A percentile compares a stretch with the other conserved stretches of the same genome.
Evolutionary conservation across 2,329 filamentous ascomycete species (phyloP).

Genomic region (Colletotrichum filicis): DNA sequence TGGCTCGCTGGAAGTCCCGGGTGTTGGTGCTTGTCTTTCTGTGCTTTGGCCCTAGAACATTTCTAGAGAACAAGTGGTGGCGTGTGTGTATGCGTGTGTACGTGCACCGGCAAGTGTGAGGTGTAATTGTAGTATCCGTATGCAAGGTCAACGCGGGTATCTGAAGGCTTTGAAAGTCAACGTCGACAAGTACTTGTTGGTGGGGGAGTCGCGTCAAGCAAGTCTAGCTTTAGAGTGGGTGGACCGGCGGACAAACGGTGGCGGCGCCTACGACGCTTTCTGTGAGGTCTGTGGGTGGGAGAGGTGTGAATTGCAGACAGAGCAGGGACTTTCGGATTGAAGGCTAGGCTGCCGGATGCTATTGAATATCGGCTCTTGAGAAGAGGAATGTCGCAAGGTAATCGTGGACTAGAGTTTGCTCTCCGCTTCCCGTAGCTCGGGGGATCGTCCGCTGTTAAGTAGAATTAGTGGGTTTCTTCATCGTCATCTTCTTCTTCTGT

Average conservation of each 20-base stretch:
- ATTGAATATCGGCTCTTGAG: neutral
- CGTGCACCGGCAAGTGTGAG: neutral
- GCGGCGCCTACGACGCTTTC: neutral
- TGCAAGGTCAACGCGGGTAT: neutral
- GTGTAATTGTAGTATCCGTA: neutral
- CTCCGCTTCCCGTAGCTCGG: slow-evolving; percentile 3
- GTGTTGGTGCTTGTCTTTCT: neutral
- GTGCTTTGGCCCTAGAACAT: neutral
- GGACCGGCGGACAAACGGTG: neutral
- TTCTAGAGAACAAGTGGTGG: neutral
- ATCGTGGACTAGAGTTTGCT: neutral
- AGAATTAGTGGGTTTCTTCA: slow-evolving; percentile 17
- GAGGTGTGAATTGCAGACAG: neutral
- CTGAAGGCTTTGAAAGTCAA: neutral
- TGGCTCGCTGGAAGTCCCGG: neutral
- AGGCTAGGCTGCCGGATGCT: neutral
- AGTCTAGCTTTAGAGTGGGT: neutral
- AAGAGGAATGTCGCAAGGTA: neutral
- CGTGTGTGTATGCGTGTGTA: neutral
- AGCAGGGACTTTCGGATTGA: neutral
- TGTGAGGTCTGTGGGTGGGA: neutral
- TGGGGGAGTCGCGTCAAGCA: neutral
- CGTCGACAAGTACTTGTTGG: neutral
- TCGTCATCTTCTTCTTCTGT: neutral
- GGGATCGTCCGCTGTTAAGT: slow-evolving; percentile 22